Evolutionary conservation across 2,329 filamentous ascomycete species (phyloP).

Genomic region (Nemania diffusa): DNA sequence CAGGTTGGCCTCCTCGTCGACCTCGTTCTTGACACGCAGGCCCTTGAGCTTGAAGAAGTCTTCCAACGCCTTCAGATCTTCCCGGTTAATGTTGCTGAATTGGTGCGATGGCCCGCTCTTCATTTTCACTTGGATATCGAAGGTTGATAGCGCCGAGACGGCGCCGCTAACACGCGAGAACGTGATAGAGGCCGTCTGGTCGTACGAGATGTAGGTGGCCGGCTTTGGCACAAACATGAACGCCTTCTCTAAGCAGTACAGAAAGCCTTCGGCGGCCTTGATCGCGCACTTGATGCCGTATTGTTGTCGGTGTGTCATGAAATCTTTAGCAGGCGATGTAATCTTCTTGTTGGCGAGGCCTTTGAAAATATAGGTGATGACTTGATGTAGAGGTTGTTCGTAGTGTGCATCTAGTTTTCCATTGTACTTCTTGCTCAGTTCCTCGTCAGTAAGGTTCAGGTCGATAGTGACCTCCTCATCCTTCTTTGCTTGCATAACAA

Average conservation of each 20-base stretch:
- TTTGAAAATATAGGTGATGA: slow-evolving; percentile 94
- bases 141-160: slow-evolving; percentile 92
- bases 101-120: slow-evolving; percentile 92
- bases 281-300: slow-evolving; percentile 99
- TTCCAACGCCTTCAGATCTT: slow-evolving; percentile 96
- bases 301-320: slow-evolving; percentile 91
- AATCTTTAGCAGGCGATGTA: slow-evolving; percentile 92
- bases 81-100: slow-evolving; percentile 99
- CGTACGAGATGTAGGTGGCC: slow-evolving; percentile 95
- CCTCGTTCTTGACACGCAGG: slow-evolving; percentile 97
- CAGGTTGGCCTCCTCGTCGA: slow-evolving; percentile 87
- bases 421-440: slow-evolving; percentile 85
- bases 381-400: slow-evolving; percentile 91
- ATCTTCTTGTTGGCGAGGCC: slow-evolving; percentile 96
- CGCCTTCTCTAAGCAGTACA: slow-evolving; percentile 97
- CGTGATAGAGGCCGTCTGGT: slow-evolving; percentile 89
- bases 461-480: slow-evolving; percentile 98
- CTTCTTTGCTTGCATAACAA: slow-evolving; percentile 99
- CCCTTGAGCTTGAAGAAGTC: slow-evolving; percentile 97
- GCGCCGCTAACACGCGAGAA: slow-evolving; percentile 96
- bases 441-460: slow-evolving; percentile 92
- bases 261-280: slow-evolving; percentile 97
- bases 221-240: slow-evolving; percentile 99
- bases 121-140: slow-evolving; percentile 93
- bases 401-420: slow-evolving; percentile 90